Evolutionary conservation across 805 yeast genomes (phyloP), one percentile per base, ranked within the genome.

Genomic region (Clavispora phyllophila): DNA sequence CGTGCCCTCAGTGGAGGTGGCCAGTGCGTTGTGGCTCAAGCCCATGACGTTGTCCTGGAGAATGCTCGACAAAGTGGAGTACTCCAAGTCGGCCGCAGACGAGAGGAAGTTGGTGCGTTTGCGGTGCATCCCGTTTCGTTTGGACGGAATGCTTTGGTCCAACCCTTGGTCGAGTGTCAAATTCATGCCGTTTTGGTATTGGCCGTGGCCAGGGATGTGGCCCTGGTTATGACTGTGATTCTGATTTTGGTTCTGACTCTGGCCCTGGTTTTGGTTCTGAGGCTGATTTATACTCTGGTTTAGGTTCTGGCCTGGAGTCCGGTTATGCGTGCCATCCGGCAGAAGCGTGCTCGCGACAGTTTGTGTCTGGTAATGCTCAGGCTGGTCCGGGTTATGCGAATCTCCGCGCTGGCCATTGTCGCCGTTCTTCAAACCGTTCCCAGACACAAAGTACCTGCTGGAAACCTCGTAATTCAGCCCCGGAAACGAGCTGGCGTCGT

Each of bases 51-150:
- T 73, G 39, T 76, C 79, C 27, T 78, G 78, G 28, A 82, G 72
- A 39, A 84, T 83, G 46, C 73, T 78, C 8, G 88, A 82, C 24
- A 84, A 62, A 3, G 84, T 79, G 3, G 87, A 74, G 52, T 84
- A 84, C 52, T 84, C 93, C 40, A 82, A 65, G 54, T 82, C 84
- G 0, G 87, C 89, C 1, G 93, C 89, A 27, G 76, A 68, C 1
- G 88, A 81, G 46, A 83, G 56, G 52, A 84, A 84, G 46, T 75
- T 70, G 54, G 54, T 76, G 53, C 62, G 58, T 17, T 36, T 37
- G 18, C 24, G 27, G 9, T 35, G 33, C 10, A 9, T 17, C 18
- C 31, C 18, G 18, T 28, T 28, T 28, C 31, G 8, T 15, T 15
- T 35, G 29, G 20, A 25, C 25, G 24, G 32, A 13, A 29, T 27